phyloP scores from a whole-genome alignment of 169 alveolate species.

The Cyclospora cayetanensis region DNA sequence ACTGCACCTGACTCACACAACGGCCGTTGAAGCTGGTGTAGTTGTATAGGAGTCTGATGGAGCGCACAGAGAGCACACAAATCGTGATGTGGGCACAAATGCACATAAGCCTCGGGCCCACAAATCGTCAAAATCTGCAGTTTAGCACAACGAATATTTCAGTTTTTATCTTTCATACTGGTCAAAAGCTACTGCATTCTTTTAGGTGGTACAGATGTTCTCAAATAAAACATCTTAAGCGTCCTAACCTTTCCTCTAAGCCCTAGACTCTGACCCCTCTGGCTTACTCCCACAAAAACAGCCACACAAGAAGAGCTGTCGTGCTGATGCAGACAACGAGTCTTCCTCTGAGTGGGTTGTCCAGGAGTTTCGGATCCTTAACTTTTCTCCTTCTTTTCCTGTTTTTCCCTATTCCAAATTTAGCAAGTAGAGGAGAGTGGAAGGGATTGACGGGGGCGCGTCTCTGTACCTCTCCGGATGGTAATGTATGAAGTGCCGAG shows the following conservation, averaged over 20 bases:
- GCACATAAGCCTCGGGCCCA: not conserved
- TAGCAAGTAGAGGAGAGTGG: constrained; percentile 35
- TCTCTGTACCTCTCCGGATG: constrained; percentile 48
- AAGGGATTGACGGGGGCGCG: constrained; percentile 73
- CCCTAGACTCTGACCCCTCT: not conserved
- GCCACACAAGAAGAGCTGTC: constrained; percentile 69
- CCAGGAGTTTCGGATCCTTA: constrained; percentile 61
- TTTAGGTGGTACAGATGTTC: no score
- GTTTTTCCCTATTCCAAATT: not conserved
- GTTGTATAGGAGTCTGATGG: constrained; percentile 79
- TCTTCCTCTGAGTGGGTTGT: constrained; percentile 68
- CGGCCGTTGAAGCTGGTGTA: constrained; percentile 84
- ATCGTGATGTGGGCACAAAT: not conserved
- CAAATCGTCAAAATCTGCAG: not conserved
- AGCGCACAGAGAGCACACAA: no score
- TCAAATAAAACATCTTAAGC: no score
- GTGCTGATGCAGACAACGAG: constrained; percentile 74
- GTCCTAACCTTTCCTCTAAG: not conserved
- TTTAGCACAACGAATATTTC: not conserved
- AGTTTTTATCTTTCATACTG: no score
- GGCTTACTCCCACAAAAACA: constrained; percentile 69
- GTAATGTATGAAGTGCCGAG: constrained; percentile 14
- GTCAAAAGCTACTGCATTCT: not conserved
- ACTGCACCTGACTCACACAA: constrained; percentile 81
- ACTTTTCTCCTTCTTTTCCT: constrained; percentile 44